A percentile compares a stretch with the other conserved stretches of the same genome.
phyloP scores from a whole-genome alignment of 1,139 yeast species.

The Sugiyamaella japonica region DNA sequence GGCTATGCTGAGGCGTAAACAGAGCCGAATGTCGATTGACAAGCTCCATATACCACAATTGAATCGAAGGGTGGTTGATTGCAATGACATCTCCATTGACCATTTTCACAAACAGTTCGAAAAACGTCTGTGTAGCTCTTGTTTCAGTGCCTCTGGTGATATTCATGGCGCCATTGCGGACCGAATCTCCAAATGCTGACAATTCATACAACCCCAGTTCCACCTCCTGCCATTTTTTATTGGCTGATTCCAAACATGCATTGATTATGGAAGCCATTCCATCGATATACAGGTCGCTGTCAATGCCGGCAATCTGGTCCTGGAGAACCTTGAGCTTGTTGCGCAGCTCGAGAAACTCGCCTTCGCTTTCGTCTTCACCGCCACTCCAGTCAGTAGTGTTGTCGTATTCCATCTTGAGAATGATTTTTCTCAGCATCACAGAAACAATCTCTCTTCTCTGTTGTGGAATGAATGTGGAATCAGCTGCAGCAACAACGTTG shows the following conservation, averaged over 20 bases:
- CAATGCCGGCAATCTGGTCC: constrained; percentile 77
- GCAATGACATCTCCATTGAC: constrained; percentile 54
- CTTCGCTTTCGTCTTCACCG: constrained; percentile 58
- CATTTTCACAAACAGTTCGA: constrained; percentile 61
- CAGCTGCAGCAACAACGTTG: constrained; percentile 39
- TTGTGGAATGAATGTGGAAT: constrained; percentile 35
- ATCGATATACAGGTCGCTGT: constrained; percentile 70
- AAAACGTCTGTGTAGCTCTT: constrained; percentile 31
- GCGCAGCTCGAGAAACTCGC: constrained; percentile 79
- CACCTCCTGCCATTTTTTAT: constrained; percentile 63
- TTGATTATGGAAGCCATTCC: constrained; percentile 67
- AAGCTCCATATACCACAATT: constrained; percentile 77
- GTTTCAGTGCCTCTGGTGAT: constrained; percentile 51
- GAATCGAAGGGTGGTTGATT: constrained; percentile 70
- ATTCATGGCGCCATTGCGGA: constrained; percentile 70
- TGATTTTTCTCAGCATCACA: constrained; percentile 64
- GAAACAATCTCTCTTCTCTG: constrained; percentile 54
- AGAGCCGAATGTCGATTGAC: constrained; percentile 76
- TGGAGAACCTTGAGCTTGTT: constrained; percentile 72
- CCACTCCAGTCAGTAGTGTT: constrained; percentile 61
- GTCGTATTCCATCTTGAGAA: constrained; percentile 78
- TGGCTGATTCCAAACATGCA: constrained; percentile 46
- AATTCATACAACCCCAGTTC: constrained; percentile 88
- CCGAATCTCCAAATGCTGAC: constrained; percentile 73
- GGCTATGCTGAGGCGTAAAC: constrained; percentile 48